These are phyloP conservation scores for Jatropha podagrica DNA, from an alignment of 441 rosid species.

Conservation along the genomic window DNA sequence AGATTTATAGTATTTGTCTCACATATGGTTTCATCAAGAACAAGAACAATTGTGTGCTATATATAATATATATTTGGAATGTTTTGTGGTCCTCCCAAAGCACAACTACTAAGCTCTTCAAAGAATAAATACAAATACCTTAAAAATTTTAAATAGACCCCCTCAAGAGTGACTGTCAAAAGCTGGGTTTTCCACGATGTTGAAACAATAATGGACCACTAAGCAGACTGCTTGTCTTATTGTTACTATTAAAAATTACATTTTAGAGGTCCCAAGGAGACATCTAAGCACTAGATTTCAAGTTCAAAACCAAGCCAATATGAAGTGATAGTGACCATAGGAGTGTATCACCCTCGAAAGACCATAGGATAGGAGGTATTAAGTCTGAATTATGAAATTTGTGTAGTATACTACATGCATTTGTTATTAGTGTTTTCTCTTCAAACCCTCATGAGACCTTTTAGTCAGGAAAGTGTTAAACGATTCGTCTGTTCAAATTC, in stretches of 20 bases:
- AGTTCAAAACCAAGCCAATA: not conserved
- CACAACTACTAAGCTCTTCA: not conserved
- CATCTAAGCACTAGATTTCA: not conserved
- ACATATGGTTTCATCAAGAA: not conserved
- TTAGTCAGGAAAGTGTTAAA: too few species aligned
- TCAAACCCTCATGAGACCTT: not conserved
- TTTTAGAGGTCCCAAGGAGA: not conserved
- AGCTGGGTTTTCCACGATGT: slow-evolving; percentile 15
- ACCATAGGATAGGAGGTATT: not conserved
- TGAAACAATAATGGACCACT: slow-evolving; percentile 27
- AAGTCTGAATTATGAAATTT: not conserved
- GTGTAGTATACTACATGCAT: not conserved
- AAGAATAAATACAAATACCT: slow-evolving; percentile 7
- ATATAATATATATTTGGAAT: not conserved
- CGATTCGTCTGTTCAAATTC: too few species aligned
- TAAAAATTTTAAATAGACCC: slow-evolving; percentile 17
- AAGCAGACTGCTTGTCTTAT: not conserved
- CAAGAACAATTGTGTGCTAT: not conserved
- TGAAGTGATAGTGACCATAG: too few species aligned
- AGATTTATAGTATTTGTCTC: slow-evolving; percentile 7
- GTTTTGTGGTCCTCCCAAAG: slow-evolving; percentile 15
- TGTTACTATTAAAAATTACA: not conserved
- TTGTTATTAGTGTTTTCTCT: not conserved
- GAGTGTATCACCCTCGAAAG: too few species aligned
- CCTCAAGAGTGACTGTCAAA: slow-evolving; percentile 13